Evolutionary conservation across 352 stramenopile genomes (phyloP), one percentile per base, ranked within the genome.

Genomic region (Globisporangium paddicum): DNA sequence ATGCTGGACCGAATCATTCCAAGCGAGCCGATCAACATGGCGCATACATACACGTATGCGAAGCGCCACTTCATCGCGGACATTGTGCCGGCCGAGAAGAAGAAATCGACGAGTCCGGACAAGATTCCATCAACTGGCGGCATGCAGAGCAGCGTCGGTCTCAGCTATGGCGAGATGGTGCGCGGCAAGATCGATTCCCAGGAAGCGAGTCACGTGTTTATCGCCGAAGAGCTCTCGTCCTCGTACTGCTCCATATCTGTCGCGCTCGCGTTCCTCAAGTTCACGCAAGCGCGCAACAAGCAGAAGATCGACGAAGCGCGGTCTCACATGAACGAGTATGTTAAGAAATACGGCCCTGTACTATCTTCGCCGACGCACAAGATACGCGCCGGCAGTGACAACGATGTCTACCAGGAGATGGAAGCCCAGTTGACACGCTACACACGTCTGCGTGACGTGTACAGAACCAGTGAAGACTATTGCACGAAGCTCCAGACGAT

Each of bases 201-300:
- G 5, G 77, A 81, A 11, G 70, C 77, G 4, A 88, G 65, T 10
- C 84, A 95, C 49, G 72, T 93, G 28, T 82, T 93, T 26, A 77
- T 95, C 25, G 81, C 86, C 5, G 86, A 95, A 47, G 86, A 95
- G 62, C 60, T 95, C 21, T 93, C 82, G 26, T 69, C 78, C 1
- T 91, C 82, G 16, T 91, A 90, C 56, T 87, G 84, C 18, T 91
- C 82, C 1, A 73, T 95, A n/a, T 91, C 82, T 10, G 83, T 95
- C 49, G 81, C 79, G 8, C 71, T 86, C n/a, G 84, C 82, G 55
- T 93, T 87, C 61, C 65, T 95, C 19, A 85, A 83, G 50, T 81
- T 88, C 45, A 63, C 91, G 6, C 84, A 93, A 51, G 61, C 63
- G 8, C 69, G 86, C 48, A 95, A 95, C 73, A 62, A 79, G 16